Conservation (phyloP, 1,284 basidiomycete species). For the Cystobasidium sp. region DNA sequence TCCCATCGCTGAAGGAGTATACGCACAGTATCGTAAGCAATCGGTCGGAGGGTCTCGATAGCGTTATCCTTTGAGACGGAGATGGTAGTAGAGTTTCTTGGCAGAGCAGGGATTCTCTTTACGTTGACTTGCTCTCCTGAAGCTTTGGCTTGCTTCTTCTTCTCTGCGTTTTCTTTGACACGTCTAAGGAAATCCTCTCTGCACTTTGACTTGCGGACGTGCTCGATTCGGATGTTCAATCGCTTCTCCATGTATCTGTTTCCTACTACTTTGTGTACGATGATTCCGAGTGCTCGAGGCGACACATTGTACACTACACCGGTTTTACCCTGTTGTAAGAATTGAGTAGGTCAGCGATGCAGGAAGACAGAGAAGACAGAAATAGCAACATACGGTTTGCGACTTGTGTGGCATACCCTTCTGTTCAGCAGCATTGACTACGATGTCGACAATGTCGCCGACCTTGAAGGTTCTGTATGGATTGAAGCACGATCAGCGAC, state of each 20-base stretch:
- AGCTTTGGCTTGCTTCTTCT: constrained; percentile 81
- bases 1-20: too few relatives aligned
- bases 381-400: constrained; percentile 43
- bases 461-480: constrained; percentile 91
- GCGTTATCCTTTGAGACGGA: constrained; percentile 72
- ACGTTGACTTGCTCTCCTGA: constrained; percentile 78
- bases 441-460: constrained; percentile 81
- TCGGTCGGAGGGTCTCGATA: constrained; percentile 90
- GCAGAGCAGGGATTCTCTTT: constrained; percentile 83
- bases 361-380: not conserved
- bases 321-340: constrained; percentile 69
- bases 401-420: constrained; percentile 99
- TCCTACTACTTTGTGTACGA: constrained; percentile 98
- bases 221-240: constrained; percentile 98
- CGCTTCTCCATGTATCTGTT: constrained; percentile 99
- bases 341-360: constrained; percentile 9
- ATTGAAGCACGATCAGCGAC: constrained; percentile 66
- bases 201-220: constrained; percentile 97
- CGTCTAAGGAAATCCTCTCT: constrained; percentile 97
- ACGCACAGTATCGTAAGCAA: constrained; percentile 65
- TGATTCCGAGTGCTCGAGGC: constrained; percentile 90
- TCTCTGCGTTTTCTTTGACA: constrained; percentile 88
- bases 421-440: constrained; percentile 94
- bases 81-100: constrained; percentile 79
- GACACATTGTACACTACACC: constrained; percentile 99